Conservation (phyloP, 352 stramenopile genomes). For the Pythium volutum region DNA sequence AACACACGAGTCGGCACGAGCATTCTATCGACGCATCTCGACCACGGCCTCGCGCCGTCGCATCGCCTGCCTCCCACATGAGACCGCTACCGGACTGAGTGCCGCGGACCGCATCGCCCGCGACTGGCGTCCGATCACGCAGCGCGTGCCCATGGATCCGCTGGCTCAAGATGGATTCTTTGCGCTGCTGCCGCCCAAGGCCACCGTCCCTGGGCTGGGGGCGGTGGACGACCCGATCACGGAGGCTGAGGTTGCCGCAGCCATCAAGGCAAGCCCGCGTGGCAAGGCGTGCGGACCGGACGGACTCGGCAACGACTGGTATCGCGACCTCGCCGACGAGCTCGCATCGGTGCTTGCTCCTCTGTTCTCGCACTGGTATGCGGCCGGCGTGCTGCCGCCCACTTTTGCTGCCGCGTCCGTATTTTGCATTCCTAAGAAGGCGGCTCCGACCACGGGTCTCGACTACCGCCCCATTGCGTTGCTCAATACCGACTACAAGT, state of each 20-base stretch:
- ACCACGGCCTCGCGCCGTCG: too few species aligned
- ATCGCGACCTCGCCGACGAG: neutral
- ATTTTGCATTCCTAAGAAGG: constrained; percentile 10
- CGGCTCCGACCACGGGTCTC: neutral
- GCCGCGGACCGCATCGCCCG: too few species aligned
- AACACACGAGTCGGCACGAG: too few species aligned
- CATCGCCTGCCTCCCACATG: too few species aligned
- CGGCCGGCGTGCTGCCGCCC: neutral
- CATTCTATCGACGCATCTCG: too few species aligned
- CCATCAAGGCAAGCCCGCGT: neutral
- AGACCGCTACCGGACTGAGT: too few species aligned
- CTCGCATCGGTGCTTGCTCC: neutral
- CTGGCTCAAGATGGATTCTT: too few species aligned
- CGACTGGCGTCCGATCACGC: too few species aligned
- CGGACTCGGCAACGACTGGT: constrained; percentile 15
- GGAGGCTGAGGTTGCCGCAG: neutral
- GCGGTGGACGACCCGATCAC: too few species aligned
- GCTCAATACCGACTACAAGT: constrained; percentile 17
- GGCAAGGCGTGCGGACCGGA: constrained; percentile 8
- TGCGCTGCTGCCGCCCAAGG: too few species aligned
- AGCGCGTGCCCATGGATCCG: too few species aligned
- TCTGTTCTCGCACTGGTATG: neutral
- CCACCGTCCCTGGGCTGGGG: too few species aligned
- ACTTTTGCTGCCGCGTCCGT: constrained; percentile 1
- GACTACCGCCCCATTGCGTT: constrained; percentile 8